Evolutionary conservation across 208 protist genomes (phyloP).

Genomic region (Acanthamoeba triangularis): DNA sequence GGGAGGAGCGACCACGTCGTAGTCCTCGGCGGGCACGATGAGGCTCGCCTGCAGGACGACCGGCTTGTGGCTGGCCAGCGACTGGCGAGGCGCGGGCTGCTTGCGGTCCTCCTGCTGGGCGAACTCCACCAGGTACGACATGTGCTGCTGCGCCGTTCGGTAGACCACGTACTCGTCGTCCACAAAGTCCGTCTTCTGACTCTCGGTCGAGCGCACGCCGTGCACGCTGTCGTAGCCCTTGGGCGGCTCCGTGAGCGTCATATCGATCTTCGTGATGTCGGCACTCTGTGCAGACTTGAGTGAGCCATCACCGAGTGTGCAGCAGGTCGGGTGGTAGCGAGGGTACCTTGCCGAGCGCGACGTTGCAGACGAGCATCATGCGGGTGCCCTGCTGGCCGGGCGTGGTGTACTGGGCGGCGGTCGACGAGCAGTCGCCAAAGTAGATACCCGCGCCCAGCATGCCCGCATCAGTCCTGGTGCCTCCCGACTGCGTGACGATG

Average conservation of each 20-base stretch:
- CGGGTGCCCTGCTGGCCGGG: conserved; percentile 34
- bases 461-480: conserved; percentile 72
- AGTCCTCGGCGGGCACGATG: not conserved
- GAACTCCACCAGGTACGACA: conserved; percentile 84
- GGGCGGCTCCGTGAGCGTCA: conserved; percentile 20
- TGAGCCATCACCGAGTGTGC: conserved; percentile 24
- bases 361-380: conserved; percentile 67
- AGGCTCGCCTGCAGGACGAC: not conserved
- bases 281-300: not conserved
- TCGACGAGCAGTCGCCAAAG: conserved; percentile 75
- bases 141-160: conserved; percentile 80
- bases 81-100: not conserved
- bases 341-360: conserved; percentile 77
- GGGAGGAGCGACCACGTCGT: not conserved
- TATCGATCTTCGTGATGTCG: conserved; percentile 40
- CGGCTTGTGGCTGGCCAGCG: not conserved
- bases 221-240: conserved; percentile 82
- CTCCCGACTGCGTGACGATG: conserved; percentile 63
- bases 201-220: conserved; percentile 53
- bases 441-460: conserved; percentile 82
- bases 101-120: not conserved
- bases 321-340: conserved; percentile 44
- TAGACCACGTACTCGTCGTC: conserved; percentile 84
- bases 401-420: conserved; percentile 61
- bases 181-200: conserved; percentile 64